These are phyloP conservation scores for Bocquillonia castaneifolia DNA, from an alignment of 441 rosid species.

Conservation along the genomic window DNA sequence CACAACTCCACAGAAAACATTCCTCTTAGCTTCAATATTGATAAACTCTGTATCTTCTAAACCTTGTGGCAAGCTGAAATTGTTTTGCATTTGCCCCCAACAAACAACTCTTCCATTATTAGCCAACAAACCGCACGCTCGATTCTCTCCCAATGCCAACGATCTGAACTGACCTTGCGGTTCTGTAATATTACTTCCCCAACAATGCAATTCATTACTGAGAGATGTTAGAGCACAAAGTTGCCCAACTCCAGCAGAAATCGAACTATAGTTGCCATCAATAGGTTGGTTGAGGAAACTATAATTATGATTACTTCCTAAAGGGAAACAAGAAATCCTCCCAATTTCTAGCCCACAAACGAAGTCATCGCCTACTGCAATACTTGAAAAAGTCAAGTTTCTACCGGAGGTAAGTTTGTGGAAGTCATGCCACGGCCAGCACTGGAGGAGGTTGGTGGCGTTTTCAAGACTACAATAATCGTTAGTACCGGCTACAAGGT, in stretches of 20 bases:
- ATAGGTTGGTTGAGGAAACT: background rate
- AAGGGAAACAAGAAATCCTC: conserved; percentile 23
- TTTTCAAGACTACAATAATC: conserved; percentile 44
- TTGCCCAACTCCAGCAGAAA: conserved; percentile 48
- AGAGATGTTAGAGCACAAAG: conserved; percentile 42
- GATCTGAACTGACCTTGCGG: conserved; percentile 38
- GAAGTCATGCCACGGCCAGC: conserved; percentile 47
- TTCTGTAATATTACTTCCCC: conserved; percentile 29
- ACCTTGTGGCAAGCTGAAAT: conserved; percentile 36
- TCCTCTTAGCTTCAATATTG: conserved; percentile 43
- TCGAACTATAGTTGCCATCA: conserved; percentile 26
- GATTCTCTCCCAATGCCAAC: conserved; percentile 46
- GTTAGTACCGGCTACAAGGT: conserved; percentile 42
- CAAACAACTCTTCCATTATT: conserved; percentile 41
- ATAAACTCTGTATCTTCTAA: conserved; percentile 23
- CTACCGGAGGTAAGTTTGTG: background rate
- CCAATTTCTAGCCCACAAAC: conserved; percentile 44
- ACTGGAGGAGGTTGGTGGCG: conserved; percentile 26
- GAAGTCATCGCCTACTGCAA: conserved; percentile 47
- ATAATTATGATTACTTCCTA: conserved; percentile 1
- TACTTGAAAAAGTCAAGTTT: conserved; percentile 11
- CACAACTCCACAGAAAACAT: conserved; percentile 51
- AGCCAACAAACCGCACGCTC: conserved; percentile 43
- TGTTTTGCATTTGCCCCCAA: conserved; percentile 46
- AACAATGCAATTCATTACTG: conserved; percentile 31